Evolutionary conservation across 208 protist genomes (phyloP).

Genomic region (Dictyostelium gargantuum): DNA sequence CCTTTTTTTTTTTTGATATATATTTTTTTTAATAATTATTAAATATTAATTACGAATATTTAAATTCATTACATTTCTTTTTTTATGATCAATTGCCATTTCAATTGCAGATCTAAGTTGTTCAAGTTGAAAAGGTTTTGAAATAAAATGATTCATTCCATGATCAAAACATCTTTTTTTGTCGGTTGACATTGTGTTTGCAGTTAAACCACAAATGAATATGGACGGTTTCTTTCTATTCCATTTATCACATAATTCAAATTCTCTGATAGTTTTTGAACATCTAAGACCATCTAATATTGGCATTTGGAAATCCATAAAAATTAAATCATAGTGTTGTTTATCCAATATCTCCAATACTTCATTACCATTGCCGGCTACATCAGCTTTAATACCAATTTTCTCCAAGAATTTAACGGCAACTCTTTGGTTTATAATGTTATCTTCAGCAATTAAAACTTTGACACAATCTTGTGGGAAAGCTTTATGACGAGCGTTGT

Average conservation of each 20-base stretch:
- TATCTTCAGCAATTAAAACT: conserved; percentile 72
- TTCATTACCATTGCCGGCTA: conserved; percentile 61
- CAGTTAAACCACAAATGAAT: conserved; percentile 62
- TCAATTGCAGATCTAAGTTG: conserved; percentile 32
- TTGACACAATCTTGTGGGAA: neutral
- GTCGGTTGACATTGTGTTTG: conserved; percentile 61
- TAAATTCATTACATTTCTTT: neutral
- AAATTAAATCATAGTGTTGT: conserved; percentile 36
- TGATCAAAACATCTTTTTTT: conserved; percentile 60
- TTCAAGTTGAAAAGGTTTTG: conserved; percentile 52
- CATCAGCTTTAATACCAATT: conserved; percentile 62
- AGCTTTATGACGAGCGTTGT: neutral
- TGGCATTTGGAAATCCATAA: conserved; percentile 68
- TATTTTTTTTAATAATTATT: neutral
- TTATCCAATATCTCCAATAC: conserved; percentile 24
- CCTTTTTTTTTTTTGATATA: neutral
- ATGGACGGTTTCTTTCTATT: neutral
- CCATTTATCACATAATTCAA: neutral
- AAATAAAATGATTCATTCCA: conserved; percentile 63
- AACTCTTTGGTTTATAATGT: conserved; percentile 70
- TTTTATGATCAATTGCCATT: conserved; percentile 36
- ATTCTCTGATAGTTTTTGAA: conserved; percentile 20
- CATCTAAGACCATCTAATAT: conserved; percentile 32
- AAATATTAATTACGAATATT: neutral
- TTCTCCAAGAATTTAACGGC: conserved; percentile 67